Evolutionary conservation across 2,329 filamentous ascomycete species (phyloP), one percentile per base, ranked within the genome.

Genomic region (Coniochaeta hoffmannii): DNA sequence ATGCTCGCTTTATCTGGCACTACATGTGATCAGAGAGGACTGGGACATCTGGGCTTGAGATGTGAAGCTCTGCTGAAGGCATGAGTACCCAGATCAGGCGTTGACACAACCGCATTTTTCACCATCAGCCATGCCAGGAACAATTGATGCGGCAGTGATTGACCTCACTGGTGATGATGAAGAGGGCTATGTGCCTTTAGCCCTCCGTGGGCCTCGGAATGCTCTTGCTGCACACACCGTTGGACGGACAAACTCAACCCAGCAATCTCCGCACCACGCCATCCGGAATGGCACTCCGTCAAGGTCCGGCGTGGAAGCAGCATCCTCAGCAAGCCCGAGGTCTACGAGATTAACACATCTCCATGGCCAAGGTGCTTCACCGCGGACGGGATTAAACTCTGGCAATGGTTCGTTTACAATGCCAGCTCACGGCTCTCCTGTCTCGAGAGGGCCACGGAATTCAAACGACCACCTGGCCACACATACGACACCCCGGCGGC

Each of bases 131-230:
- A 46, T 46, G 41, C 11, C 22, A 15, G 41, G 7, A 15, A 15
- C 26, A 19, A 7, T 28, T 4, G 15, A 4, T n/a, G 15, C 24
- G 3, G 19, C 41, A 12, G 41, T 46, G 17, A 51, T 53, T 24
- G 50, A 53, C 19, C 50, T 53, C 50, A 53, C 50, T 24, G 24
- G 30, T 28, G 50, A 53, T 8, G 50, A 53, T 36, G 31, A 53
- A 3, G 4, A 22, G 14, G 15, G 14, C 12, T 15, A 44, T 7
- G 6, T 44, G 10, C n/a, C 24, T 28, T 7, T 10, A 12, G 12
- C 12, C 30, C 30, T 32, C 12, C 41, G 41, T 15, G 24, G 41
- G 24, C 19, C 17, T 2, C 36, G 22, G 17, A 22, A 22, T 19
- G 12, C 36, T 41, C 36, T 19, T 41, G 10, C 36, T 11, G 36